Conservation (phyloP, 169 alveolate genomes). For the Eimeria necatrix region DNA sequence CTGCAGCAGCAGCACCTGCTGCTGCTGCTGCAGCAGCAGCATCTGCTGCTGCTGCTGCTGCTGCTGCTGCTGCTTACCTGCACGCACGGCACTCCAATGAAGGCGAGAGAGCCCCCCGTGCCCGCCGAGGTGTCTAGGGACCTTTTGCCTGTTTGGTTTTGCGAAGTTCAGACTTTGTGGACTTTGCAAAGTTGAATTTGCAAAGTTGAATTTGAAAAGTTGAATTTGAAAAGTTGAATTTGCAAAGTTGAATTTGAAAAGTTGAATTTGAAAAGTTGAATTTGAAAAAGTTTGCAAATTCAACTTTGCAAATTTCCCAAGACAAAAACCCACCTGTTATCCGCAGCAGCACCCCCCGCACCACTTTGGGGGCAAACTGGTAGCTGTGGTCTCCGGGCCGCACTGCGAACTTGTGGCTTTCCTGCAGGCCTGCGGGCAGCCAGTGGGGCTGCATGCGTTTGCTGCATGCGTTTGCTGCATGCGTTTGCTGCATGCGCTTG, state of each 20-base stretch:
- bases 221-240: too few relatives aligned
- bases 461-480: too few relatives aligned
- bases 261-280: too few relatives aligned
- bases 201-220: too few relatives aligned
- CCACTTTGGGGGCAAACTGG: slow-evolving; percentile 23
- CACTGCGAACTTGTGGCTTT: neutral
- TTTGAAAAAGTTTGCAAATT: too few relatives aligned
- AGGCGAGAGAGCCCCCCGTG: slow-evolving; percentile 74
- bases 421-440: slow-evolving; percentile 5
- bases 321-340: neutral
- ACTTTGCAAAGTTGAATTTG: too few relatives aligned
- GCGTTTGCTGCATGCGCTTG: too few relatives aligned
- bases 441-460: neutral
- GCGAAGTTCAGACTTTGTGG: neutral
- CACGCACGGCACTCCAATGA: slow-evolving; percentile 56
- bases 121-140: slow-evolving; percentile 26
- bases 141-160: neutral
- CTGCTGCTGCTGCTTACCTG: slow-evolving; percentile 2
- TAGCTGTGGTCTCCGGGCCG: slow-evolving; percentile 55
- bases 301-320: neutral
- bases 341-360: neutral
- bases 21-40: too few relatives aligned
- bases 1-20: too few relatives aligned
- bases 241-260: too few relatives aligned
- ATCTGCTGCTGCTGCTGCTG: neutral